phyloP scores from a whole-genome alignment of 129 eudicot genomes.

The Artemisia annua region DNA sequence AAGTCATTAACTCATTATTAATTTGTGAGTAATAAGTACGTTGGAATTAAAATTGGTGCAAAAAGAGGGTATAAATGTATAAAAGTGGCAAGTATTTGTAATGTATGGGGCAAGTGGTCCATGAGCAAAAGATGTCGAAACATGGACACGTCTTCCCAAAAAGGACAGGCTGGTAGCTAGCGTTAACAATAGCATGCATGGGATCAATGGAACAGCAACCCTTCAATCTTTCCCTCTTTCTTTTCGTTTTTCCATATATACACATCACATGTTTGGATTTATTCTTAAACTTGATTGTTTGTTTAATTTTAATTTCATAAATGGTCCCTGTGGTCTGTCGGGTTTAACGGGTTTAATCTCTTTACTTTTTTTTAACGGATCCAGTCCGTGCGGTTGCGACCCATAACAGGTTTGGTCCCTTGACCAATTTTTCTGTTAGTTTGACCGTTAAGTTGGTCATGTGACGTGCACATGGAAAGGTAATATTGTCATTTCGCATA shows the following conservation, averaged over 20 bases:
- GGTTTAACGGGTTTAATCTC: too few species aligned
- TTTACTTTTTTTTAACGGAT: too few species aligned
- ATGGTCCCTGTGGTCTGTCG: too few species aligned
- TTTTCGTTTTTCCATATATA: conserved; percentile 18
- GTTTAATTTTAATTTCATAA: too few species aligned
- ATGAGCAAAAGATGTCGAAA: conserved; percentile 27
- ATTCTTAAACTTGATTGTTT: background rate
- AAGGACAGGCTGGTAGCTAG: conserved; percentile 36
- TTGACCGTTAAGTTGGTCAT: too few species aligned
- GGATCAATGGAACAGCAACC: conserved; percentile 30
- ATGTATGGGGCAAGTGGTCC: conserved; percentile 26
- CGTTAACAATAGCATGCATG: conserved; percentile 20
- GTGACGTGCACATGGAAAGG: too few species aligned
- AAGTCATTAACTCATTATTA: background rate
- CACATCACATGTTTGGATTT: conserved; percentile 12
- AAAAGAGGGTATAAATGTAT: conserved; percentile 11
- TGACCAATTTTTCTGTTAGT: too few species aligned
- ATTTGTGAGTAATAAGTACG: background rate
- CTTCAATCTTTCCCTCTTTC: background rate
- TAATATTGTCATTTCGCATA: too few species aligned
- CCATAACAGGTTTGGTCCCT: too few species aligned
- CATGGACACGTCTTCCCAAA: conserved; percentile 40
- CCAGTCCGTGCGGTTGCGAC: too few species aligned
- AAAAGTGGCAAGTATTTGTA: background rate
- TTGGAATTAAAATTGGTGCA: background rate